Base-by-base conservation (phyloP, 176 grass and related monocot genomes). In the Phragmites australis region DNA sequence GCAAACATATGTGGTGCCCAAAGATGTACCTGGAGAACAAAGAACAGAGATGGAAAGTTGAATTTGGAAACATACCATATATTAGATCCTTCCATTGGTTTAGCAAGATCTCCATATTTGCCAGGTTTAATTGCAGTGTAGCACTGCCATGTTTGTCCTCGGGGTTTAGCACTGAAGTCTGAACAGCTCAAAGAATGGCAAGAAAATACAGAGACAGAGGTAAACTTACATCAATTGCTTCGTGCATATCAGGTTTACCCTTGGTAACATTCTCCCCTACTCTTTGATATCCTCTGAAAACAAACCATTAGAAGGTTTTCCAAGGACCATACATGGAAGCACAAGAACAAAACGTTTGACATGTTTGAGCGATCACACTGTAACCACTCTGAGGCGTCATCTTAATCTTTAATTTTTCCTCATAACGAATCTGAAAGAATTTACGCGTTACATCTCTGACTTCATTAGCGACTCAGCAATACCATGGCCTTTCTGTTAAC, bases 201-300 rank as follows among this genome's bases (percentile, higher is more conserved):
- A 43, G 1, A 70, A 72, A 56, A 72, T 11, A 32, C 14, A 63
- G 27, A 18, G 48, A 70, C 10, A 78, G 71, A 86, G 74, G 16
- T 31, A 63, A 83, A 83, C 95, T 91, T 75, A 94, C 95, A 89
- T 98, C 96, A 73, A 98, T 94, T 25, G 92, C 96, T 91, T 98
- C 96, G 42, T 98, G 96, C 96, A 98, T 98, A 43, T 98, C 96
- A 80, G 81, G 96, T 68, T 93, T 94, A 34, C 92, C 96, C 59
- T 91, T 91, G 25, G 96, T 98, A 82, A 98, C 30, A 86, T 98
- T 94, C 85, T 89, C 88, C 11, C 88, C 95, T 9, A 98, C 42
- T 62, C 79, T 85, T 70, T 98, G 92, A 50, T 98, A 98, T 9
- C 95, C 92, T 89, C 95, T 98, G 60, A 81, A 30, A 13, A n/a